Percentiles rank a stretch among this genome's conserved stretches.
phyloP scores from a whole-genome alignment of 257 asterid species.

The Nicotiana attenuata region DNA sequence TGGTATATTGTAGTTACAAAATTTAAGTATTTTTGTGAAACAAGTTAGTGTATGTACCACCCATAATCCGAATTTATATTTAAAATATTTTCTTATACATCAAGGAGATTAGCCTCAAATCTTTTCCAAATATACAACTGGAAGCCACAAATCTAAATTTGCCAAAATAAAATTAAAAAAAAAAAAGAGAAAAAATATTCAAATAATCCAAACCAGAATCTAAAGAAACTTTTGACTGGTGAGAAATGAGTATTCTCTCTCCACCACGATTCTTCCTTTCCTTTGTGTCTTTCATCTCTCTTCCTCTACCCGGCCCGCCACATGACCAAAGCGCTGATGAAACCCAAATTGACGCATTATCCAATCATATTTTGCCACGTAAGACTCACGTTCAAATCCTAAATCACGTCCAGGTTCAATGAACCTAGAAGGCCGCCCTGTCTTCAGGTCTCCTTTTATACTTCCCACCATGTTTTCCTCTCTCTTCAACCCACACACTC shows the following conservation, averaged over 20 bases:
- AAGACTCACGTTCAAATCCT: neutral
- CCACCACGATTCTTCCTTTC: constrained; percentile 12
- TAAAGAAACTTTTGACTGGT: constrained; percentile 2
- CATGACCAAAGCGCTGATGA: constrained; percentile 55
- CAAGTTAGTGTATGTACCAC: no score
- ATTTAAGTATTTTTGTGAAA: no score
- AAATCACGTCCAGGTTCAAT: constrained; percentile 71
- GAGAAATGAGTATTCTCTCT: neutral
- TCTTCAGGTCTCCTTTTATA: constrained; percentile 11
- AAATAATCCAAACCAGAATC: neutral
- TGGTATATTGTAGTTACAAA: no score
- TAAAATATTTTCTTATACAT: no score
- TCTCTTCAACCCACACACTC: constrained; percentile 11
- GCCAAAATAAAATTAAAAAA: neutral
- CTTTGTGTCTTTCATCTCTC: neutral
- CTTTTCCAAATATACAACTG: neutral
- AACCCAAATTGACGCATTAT: neutral
- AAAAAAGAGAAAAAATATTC: no score
- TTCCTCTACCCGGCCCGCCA: constrained; percentile 21
- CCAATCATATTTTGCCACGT: constrained; percentile 42
- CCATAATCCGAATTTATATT: no score
- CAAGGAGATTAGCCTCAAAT: neutral
- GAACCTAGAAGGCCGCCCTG: constrained; percentile 34
- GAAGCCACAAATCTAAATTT: neutral
- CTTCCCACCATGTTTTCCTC: constrained; percentile 12